Evolutionary conservation across 2,329 filamentous ascomycete genomes (phyloP), one percentile per base, ranked within the genome.

Genomic region (Colletotrichum nymphaeae): DNA sequence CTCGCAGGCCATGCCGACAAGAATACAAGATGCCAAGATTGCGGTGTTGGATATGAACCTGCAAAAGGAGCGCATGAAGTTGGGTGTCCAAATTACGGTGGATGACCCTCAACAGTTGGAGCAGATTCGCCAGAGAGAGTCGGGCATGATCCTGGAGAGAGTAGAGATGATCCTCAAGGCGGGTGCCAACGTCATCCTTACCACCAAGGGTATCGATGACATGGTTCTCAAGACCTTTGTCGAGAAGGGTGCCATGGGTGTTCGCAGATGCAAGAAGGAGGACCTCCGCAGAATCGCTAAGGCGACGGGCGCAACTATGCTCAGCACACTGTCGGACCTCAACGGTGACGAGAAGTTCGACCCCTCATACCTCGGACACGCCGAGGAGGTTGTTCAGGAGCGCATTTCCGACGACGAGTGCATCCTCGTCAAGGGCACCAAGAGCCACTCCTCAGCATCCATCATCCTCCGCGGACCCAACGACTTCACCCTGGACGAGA

Each of bases 281-380:
- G 97, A 99, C 80, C 87, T 99, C 74, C 90, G 97, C 82, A 92
- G 97, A 79, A 98, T 99, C 85, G 97, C 97, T 73, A 97, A 94
- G 87, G 97, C 97, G 6, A 98, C 97, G 7, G 97, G 97, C 70
- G 97, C 96, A 24, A 98, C 95, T 22, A 88, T 99, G 71, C 91
- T 99, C 77, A 96, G 94, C 88, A 96, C 95, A 8, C 88, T 99
- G 60, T 98, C 97, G 5, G 97, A 99, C 82, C 88, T 99, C 76
- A 98, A 99, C 81, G 97, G 97, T 72, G 97, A 99, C 82, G 97
- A 99, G 87, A 95, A 93, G 82, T 99, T 98, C 79, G 97, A 99
- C 78, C 87, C 94, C 26, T 95, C 95, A 53, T 94, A 94, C 81
- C 89, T 99, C 49, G 97, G 97, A 73, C 89, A 95, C 76, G 97